Base-by-base conservation (phyloP, 2,329 filamentous ascomycete species). In the Fusarium sterilihyphosum region DNA sequence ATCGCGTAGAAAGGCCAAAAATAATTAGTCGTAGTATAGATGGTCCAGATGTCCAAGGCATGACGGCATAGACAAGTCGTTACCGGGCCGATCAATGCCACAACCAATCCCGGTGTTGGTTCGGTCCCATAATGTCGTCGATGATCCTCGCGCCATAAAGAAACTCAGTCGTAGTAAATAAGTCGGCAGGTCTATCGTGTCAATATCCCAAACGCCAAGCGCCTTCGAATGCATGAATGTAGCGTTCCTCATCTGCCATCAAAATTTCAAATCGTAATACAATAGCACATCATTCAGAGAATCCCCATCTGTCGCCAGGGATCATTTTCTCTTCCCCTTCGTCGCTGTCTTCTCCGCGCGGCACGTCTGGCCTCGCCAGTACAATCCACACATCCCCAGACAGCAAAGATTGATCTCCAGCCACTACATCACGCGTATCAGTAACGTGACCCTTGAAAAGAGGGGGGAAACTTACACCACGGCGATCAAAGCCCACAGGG, bases 351-450 rank as follows among this genome's bases (percentile, higher is more conserved):
- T 50, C 70, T 73, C 29, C 41, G 61, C 26, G 72, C 70, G 40
- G 67, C 73, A n/a, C 75, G 67, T 49, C 71, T 76, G 26, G 75
- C 71, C 26, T 79, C 76, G 7, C 71, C 73, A 12, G 78, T 79
- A 44, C 77, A 79, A 35, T 80, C 78, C 9, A 75, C 67, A 57
- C 79, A 81, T 3, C 77, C 79, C 76, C 78, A 79, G n/a, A 80
- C 17, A 4, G 75, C 68, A 65, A 80, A 80, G n/a, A 80, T 41
- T 35, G 80, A 65, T 50, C 80, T 73, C 76, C 78, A 80, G 14
- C 65, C 63, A 22, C 80, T 81, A 11, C 26, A 37, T 41, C 56
- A 68, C 10, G 16, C 7, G 14, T 35, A 31, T 73, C 13, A 70
- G 41, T 13, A 71, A 49, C 26, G 53, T 49, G 31, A 40, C 49